Evolutionary conservation across 129 eudicot species (phyloP).

Genomic region (Arctium lappa): DNA sequence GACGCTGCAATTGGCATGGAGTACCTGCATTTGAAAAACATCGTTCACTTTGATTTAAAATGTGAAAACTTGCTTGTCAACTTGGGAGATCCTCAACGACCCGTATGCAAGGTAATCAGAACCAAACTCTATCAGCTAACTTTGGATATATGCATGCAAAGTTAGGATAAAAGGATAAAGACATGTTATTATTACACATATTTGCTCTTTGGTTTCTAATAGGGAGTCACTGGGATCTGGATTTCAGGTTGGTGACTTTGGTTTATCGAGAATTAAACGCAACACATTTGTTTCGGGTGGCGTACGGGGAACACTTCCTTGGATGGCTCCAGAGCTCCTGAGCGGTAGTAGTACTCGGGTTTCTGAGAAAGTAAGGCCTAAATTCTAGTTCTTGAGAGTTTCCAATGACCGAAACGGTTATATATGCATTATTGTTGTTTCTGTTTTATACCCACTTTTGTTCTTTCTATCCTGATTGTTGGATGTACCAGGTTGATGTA

Average conservation of each 20-base stretch:
- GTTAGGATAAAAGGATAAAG: not conserved
- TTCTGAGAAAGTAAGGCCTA: constrained; percentile 56
- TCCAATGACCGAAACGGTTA: not conserved
- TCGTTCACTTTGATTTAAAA: constrained; percentile 70
- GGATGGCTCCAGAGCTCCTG: constrained; percentile 86
- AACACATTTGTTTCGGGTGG: constrained; percentile 81
- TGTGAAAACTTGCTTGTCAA: constrained; percentile 80
- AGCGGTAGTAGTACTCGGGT: constrained; percentile 58
- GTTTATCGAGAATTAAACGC: constrained; percentile 69
- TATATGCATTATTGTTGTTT: not conserved
- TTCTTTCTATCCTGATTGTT: not conserved
- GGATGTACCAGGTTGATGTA: constrained; percentile 52
- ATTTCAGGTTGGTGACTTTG: constrained; percentile 72
- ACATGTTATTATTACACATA: not conserved
- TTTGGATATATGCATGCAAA: not conserved
- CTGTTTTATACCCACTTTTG: not conserved
- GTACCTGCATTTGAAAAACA: constrained; percentile 62
- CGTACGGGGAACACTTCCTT: constrained; percentile 79
- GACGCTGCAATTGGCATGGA: constrained; percentile 88
- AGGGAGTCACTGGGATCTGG: not conserved
- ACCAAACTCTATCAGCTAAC: not conserved
- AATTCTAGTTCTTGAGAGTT: not conserved
- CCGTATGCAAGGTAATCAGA: constrained; percentile 59
- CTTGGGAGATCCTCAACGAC: constrained; percentile 68
- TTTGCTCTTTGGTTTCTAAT: not conserved